These are phyloP conservation scores for Lyophyllum atratum DNA, from an alignment of 768 basidiomycete species.

Conservation along the genomic window DNA sequence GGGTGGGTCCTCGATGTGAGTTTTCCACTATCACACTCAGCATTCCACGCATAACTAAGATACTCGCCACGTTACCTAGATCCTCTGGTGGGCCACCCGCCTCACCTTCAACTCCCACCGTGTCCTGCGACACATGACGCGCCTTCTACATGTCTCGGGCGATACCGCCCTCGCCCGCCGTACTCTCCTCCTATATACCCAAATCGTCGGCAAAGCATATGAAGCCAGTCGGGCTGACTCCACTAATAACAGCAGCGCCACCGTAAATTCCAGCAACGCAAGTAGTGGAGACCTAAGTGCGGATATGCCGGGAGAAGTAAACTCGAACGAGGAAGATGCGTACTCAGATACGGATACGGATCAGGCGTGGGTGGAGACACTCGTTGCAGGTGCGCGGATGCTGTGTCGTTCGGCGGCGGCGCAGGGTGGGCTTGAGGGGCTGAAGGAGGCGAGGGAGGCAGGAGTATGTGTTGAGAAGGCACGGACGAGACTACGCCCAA, in stretches of 20 bases:
- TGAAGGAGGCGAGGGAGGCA: constrained; percentile 66
- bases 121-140: constrained; percentile 82
- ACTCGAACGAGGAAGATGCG: constrained; percentile 40
- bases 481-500: constrained; percentile 48
- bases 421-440: constrained; percentile 36
- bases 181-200: constrained; percentile 78
- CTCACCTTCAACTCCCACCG: constrained; percentile 92
- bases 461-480: constrained; percentile 62
- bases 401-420: constrained; percentile 55
- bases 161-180: constrained; percentile 68
- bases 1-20: constrained; percentile 84
- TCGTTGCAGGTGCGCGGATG: constrained; percentile 79
- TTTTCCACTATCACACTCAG: too few species aligned
- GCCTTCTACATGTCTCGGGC: constrained; percentile 63
- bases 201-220: constrained; percentile 82
- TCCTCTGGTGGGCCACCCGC: constrained; percentile 93
- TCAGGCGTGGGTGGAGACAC: constrained; percentile 66
- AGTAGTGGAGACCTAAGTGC: constrained; percentile 7
- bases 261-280: constrained; percentile 2
- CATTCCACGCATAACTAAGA: neutral
- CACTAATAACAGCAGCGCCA: neutral
- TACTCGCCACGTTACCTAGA: constrained; percentile 37
- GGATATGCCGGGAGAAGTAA: too few species aligned
- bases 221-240: constrained; percentile 44
- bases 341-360: constrained; percentile 48